Evolutionary conservation across 768 basidiomycete species (phyloP), one percentile per base, ranked within the genome.

Genomic region (Rhodotorula kratochvilovae): DNA sequence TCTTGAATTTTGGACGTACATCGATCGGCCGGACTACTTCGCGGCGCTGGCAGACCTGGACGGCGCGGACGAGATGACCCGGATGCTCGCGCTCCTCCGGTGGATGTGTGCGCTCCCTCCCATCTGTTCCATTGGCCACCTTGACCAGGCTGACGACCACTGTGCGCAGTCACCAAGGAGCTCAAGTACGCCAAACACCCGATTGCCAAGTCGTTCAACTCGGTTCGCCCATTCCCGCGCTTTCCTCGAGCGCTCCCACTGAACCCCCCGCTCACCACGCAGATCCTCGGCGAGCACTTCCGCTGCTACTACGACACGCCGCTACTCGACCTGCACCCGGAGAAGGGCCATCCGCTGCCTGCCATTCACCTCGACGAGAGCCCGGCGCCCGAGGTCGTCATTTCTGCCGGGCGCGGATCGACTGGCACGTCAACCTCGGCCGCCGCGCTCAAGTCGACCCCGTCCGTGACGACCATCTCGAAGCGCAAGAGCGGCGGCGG

Each of bases 11-110:
- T 76, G 72, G 70, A 71, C 64, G 7, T 77, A 76, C 60, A 60
- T 67, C 61, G 76, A 77, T 13, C 68, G 76, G 25, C 77, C 77
- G 23, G 76, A 77, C 59, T 74, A 75, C 46, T 75, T 77, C 45
- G 71, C 73, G 8, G 71, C 76, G 12, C 71, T 78, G n/a, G 74
- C 65, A 1, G 71, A 66, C 23, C 25, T 50, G 13, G 67, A 51
- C 4, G 75, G 75, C 43, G 35, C 35, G 19, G 75, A 76, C 48
- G 74, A 71, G 54, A 88, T 99, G 74, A 90, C 93, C 75, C 87
- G 95, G 53, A 94, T 98, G 89, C 82, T 98, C n/a, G 89, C 92
- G 51, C 89, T 91, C 10, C 79, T 97, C 53, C 85, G 93, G 0
- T 78, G 75, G 73, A 17, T 67, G 27, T 58, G 56, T 35, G n/a